Evolutionary conservation across 2,329 filamentous ascomycete genomes (phyloP).

Genomic region (Penicillium sp.): DNA sequence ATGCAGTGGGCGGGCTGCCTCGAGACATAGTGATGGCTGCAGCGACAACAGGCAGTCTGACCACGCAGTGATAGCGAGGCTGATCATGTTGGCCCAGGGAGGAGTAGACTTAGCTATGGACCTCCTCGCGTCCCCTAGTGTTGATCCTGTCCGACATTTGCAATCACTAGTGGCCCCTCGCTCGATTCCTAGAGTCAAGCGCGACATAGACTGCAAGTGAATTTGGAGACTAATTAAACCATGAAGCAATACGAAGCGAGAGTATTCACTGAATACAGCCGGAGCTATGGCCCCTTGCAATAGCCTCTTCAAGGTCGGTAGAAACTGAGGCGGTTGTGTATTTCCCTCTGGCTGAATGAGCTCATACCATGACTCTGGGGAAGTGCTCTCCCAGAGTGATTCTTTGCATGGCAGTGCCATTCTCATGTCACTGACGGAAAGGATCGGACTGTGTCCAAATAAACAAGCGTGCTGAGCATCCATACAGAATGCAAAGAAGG

Average conservation of each 20-base stretch:
- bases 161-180: neutral
- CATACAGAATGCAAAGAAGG: constrained; percentile 1
- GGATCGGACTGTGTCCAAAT: neutral
- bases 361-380: neutral
- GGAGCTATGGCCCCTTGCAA: neutral
- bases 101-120: neutral
- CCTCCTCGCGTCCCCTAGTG: neutral
- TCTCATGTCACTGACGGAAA: neutral
- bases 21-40: neutral
- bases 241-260: neutral
- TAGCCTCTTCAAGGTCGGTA: neutral
- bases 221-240: neutral
- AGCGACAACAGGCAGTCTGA: neutral
- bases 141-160: neutral
- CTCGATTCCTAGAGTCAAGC: neutral
- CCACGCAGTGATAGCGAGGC: neutral
- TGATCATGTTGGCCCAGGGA: neutral
- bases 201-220: neutral
- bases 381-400: neutral
- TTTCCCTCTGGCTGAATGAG: neutral
- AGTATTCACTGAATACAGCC: neutral
- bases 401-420: neutral
- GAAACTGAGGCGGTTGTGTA: neutral
- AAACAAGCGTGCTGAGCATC: constrained; percentile 1
- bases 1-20: neutral